Evolutionary conservation across 2,329 filamentous ascomycete genomes (phyloP).

Genomic region (Penicillium decumbens): DNA sequence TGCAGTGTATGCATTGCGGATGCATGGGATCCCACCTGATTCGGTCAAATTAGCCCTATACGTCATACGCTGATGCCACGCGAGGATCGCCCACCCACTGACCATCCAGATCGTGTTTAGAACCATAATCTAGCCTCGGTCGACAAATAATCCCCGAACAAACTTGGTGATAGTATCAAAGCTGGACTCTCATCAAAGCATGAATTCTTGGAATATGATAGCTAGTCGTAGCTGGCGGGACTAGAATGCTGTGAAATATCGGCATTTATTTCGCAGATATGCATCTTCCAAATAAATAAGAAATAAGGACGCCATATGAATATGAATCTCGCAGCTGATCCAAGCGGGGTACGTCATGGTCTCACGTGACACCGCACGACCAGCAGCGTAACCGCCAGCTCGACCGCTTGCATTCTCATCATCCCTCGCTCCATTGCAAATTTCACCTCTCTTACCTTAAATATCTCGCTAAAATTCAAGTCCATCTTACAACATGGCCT

Average conservation of each 20-base stretch:
- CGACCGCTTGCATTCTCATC: slow-evolving; percentile 23
- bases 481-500: slow-evolving; percentile 30
- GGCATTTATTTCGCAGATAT: neutral
- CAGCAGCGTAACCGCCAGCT: slow-evolving; percentile 21
- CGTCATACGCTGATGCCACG: neutral
- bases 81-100: neutral
- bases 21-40: neutral
- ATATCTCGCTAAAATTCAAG: slow-evolving; percentile 10
- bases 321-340: slow-evolving; percentile 9
- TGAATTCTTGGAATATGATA: neutral
- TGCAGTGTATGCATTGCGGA: neutral
- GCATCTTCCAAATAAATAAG: neutral
- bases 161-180: neutral
- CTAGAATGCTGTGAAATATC: neutral
- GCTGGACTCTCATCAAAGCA: neutral
- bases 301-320: slow-evolving; percentile 1
- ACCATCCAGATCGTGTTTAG: neutral
- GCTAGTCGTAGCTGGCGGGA: neutral
- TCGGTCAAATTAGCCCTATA: slow-evolving; percentile 1
- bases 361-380: slow-evolving; percentile 21
- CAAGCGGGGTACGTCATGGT: slow-evolving; percentile 18
- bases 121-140: neutral
- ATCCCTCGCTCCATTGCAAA: slow-evolving; percentile 22
- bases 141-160: neutral
- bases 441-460: slow-evolving; percentile 5